Base-by-base conservation (phyloP, 305 asterid species). In the Fraxinus baroniana region DNA sequence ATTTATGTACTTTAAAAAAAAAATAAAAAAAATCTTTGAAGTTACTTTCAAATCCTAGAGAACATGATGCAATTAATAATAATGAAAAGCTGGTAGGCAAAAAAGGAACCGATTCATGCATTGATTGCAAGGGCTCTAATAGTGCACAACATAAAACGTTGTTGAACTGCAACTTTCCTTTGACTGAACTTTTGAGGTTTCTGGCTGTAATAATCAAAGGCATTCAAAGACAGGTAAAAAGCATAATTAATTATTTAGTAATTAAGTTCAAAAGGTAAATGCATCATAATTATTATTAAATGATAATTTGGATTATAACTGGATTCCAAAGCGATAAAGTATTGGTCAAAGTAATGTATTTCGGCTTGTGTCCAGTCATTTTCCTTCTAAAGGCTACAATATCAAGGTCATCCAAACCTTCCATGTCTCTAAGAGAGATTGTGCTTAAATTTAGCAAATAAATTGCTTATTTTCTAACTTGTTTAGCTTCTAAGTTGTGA, bases 161-260 rank as follows among this genome's bases (percentile, higher is more conserved):
- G 36, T 78, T 84, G 80, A 72, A 76, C 68, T 52, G 39, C 82
- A 44, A 49, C 18, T 55, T 79, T 85, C 37, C 6, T 74, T 86
- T 86, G 87, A 87, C 87, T 81, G 32, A 49, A 52, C 32, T 32
- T 7, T 57, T 36, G 7, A 73, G 13, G 28, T 35, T 72, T 84
- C 66, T 75, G 88, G 57, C 72, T 68, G 83, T 83, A 81, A 83
- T 74, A 41, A 83, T 81, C 88, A 82, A 80, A 79, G 80, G 74
- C n/a, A 3, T 22, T 26, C 72, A 68, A 68, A 68, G n/a, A 68
- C 86, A 85, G 90, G 90, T 85, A 83, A 81, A 87, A 87, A 87
- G 88, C 5, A 37, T 0, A n/a, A 64, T 46, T 22, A 57, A 77
- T 76, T 55, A 80, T 72, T 49, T 77, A 77, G 66, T 22, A 49